These are phyloP conservation scores for Pseudoperonospora humuli DNA, from an alignment of 352 stramenopile species.

Conservation along the genomic window DNA sequence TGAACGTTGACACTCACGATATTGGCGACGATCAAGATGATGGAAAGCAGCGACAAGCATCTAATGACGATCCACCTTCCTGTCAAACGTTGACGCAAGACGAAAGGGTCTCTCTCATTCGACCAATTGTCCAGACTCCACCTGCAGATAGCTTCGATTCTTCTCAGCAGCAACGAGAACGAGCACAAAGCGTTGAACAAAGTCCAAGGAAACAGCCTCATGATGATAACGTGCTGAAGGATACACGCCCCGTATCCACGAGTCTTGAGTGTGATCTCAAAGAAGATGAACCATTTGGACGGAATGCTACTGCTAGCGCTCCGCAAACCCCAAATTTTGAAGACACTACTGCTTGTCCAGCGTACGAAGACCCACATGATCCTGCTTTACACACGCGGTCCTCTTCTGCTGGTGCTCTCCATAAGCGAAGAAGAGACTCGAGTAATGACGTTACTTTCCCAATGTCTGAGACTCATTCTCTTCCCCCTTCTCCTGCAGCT, in stretches of 20 bases:
- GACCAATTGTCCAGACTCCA: conserved; percentile 1
- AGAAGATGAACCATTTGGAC: conserved; percentile 10
- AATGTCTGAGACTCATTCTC: too few species aligned
- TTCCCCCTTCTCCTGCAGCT: too few species aligned
- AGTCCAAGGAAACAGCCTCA: too few species aligned
- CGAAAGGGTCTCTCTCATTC: not conserved
- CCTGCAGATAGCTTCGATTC: not conserved
- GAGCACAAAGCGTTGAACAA: conserved; percentile 24
- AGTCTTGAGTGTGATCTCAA: conserved; percentile 7
- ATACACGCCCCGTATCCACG: too few species aligned
- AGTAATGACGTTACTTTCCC: too few species aligned
- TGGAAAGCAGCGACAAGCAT: too few species aligned
- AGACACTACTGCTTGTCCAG: conserved; percentile 13
- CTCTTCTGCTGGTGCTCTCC: too few species aligned
- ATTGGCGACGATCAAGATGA: conserved; percentile 2
- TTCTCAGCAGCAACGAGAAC: conserved; percentile 1
- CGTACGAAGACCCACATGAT: conserved; percentile 35
- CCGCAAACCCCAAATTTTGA: too few species aligned
- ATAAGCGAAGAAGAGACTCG: too few species aligned
- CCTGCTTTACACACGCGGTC: too few species aligned
- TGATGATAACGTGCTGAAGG: too few species aligned
- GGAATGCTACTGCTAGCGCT: conserved; percentile 11
- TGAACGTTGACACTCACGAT: not conserved
- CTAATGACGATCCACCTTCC: conserved; percentile 9
- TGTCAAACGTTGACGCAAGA: conserved; percentile 5